Conservation (phyloP, 2,329 filamentous ascomycete species). For the Paraconiothyrium brasiliense region DNA sequence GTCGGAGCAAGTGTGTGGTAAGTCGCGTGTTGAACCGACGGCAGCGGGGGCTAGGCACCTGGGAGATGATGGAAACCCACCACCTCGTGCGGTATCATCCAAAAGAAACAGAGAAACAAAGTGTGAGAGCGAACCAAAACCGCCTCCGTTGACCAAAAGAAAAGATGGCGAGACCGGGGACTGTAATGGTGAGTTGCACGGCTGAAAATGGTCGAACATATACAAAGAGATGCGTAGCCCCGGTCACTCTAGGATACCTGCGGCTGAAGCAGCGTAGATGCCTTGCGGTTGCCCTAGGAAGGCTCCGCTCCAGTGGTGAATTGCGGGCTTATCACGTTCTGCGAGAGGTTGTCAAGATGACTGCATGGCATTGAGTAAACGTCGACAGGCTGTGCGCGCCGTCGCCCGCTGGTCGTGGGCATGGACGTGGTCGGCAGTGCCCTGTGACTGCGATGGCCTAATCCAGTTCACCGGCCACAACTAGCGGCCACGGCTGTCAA, state of each 20-base stretch:
- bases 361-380: constrained; percentile 24
- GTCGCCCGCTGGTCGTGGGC: constrained; percentile 20
- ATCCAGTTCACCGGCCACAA: constrained; percentile 12
- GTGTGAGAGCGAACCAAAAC: constrained; percentile 5
- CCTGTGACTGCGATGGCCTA: constrained; percentile 3
- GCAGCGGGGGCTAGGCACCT: constrained; percentile 1
- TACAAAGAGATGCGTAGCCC: constrained; percentile 11
- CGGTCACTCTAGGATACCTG: constrained; percentile 16
- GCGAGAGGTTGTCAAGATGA: constrained; percentile 17
- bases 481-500: constrained; percentile 6
- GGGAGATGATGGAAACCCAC: constrained; percentile 15
- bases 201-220: constrained; percentile 22
- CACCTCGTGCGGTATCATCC: constrained; percentile 13
- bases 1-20: not conserved
- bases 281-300: constrained; percentile 19
- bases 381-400: constrained; percentile 19
- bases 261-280: constrained; percentile 27
- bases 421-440: constrained; percentile 4
- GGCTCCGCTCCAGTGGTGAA: constrained; percentile 18
- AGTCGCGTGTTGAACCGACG: constrained; percentile 13
- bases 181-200: constrained; percentile 7
- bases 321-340: constrained; percentile 30
- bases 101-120: constrained; percentile 4
- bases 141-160: constrained; percentile 12
- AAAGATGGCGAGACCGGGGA: not conserved